phyloP scores from a whole-genome alignment of 2,329 filamentous ascomycete genomes.

The Didymella keratinophila region DNA sequence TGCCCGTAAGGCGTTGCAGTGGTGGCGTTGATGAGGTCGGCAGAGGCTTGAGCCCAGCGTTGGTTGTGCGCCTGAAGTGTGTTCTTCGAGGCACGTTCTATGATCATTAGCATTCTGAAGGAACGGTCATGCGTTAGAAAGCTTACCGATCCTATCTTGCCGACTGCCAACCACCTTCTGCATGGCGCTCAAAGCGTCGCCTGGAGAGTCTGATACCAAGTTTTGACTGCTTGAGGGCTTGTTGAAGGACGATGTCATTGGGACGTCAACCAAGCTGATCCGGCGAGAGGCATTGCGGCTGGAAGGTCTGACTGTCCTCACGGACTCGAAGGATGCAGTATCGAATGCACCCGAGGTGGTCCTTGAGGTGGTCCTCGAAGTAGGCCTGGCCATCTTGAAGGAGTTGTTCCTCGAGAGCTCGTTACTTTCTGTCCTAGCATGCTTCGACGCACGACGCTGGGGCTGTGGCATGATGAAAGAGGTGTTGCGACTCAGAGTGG shows the following conservation, averaged over 20 bases:
- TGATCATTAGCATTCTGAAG: slow-evolving; percentile 1
- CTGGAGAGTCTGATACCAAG: slow-evolving; percentile 43
- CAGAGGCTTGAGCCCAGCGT: slow-evolving; percentile 55
- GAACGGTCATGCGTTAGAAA: background rate
- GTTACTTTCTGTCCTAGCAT: slow-evolving; percentile 45
- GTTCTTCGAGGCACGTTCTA: slow-evolving; percentile 46
- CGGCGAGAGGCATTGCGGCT: slow-evolving; percentile 38
- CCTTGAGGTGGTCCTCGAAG: slow-evolving; percentile 34
- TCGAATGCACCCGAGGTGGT: slow-evolving; percentile 39
- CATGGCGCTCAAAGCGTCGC: slow-evolving; percentile 52
- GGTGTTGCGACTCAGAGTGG: slow-evolving; percentile 45
- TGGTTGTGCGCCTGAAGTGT: slow-evolving; percentile 55
- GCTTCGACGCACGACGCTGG: slow-evolving; percentile 46
- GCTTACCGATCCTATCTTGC: slow-evolving; percentile 46
- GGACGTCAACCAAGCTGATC: slow-evolving; percentile 47
- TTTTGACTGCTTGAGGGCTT: slow-evolving; percentile 35
- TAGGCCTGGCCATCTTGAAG: slow-evolving; percentile 46
- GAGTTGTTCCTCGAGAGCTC: slow-evolving; percentile 40
- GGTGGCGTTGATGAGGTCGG: slow-evolving; percentile 42
- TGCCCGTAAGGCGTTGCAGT: slow-evolving; percentile 24
- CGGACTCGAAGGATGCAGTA: slow-evolving; percentile 42
- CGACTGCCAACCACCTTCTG: slow-evolving; percentile 52
- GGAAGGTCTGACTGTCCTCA: slow-evolving; percentile 34
- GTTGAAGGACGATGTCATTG: slow-evolving; percentile 30
- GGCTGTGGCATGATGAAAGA: slow-evolving; percentile 47